Percentiles rank a stretch among this genome's conserved stretches.
Conservation (phyloP, 23 red algal genomes). For the Gracilaria caudata region DNA sequence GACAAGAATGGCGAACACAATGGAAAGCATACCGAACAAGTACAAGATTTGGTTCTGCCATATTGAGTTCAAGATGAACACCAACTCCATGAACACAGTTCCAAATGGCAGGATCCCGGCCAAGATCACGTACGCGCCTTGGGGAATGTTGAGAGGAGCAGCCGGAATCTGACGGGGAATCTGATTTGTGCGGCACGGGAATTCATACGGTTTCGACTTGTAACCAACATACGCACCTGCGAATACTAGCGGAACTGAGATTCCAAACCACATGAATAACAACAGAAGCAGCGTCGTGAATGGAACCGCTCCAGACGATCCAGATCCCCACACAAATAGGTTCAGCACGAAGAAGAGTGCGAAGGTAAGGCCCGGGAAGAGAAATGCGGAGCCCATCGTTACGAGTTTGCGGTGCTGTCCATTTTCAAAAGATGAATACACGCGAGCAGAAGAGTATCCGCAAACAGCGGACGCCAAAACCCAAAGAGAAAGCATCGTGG, state of each 20-base stretch:
- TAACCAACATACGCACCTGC: slow-evolving; percentile 90
- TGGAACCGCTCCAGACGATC: slow-evolving; percentile 79
- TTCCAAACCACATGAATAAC: slow-evolving; percentile 92
- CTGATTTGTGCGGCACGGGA: slow-evolving; percentile 88
- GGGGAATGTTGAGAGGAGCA: slow-evolving; percentile 74
- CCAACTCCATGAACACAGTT: slow-evolving; percentile 93
- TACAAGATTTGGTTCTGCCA: slow-evolving; percentile 83
- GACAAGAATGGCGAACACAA: slow-evolving; percentile 88
- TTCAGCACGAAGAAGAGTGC: slow-evolving; percentile 91
- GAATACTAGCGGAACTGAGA: slow-evolving; percentile 89
- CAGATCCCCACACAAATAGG: slow-evolving; percentile 81
- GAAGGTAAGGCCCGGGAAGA: slow-evolving; percentile 89
- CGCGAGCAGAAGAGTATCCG: slow-evolving; percentile 87
- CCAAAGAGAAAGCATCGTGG: slow-evolving; percentile 89
- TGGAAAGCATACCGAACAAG: slow-evolving; percentile 92
- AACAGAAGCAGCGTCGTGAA: slow-evolving; percentile 91
- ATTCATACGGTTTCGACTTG: slow-evolving; percentile 74
- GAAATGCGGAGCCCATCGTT: slow-evolving; percentile 81
- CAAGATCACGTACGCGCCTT: slow-evolving; percentile 61
- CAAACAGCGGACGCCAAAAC: slow-evolving; percentile 68
- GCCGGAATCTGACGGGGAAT: slow-evolving; percentile 93
- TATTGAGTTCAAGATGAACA: slow-evolving; percentile 90
- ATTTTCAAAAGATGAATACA: slow-evolving; percentile 77
- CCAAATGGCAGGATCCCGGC: slow-evolving; percentile 94
- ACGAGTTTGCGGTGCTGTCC: slow-evolving; percentile 77